Base-by-base conservation (phyloP, 2,329 filamentous ascomycete genomes). In the Aspergillus japonicus region DNA sequence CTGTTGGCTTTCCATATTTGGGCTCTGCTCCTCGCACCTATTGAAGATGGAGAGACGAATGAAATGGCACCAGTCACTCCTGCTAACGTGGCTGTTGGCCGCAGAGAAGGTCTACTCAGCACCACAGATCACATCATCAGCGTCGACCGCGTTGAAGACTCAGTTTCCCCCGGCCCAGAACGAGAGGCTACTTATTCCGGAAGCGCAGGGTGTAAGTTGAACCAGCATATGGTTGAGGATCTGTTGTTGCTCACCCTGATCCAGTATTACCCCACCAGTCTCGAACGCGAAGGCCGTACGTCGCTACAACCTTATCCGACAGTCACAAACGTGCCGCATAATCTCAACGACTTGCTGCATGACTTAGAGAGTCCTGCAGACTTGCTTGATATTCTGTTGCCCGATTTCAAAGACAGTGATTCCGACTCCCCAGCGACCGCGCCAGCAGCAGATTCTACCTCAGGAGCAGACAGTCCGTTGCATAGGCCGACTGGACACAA, bases 21-120 rank as follows among this genome's bases (percentile, higher is more conserved):
- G 2, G 26, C 8, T 29, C 26, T 29, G 19, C n/a, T 4, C 12
- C 4, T n/a, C 12, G 11, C n/a, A 24, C 10, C 26, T 56, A 29
- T 48, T 64, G 55, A 24, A 73, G 33, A 35, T 73, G 71, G 61
- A 60, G 14, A 33, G 59, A 54, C 55, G 54, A 29, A 59, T 59
- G 29, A 64, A 58, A 60, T 72, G 65, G 71, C 66, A 65, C 56
- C 60, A 63, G n/a, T 58, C 65, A 58, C 60, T 65, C 44, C 63
- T 75, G 67, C 75, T 77, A 66, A 77, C 68, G 59, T 74, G 73
- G 70, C 64, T 74, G 56, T 63, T 75, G 42, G 64, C 68, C 29
- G 61, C 69, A 69, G 70, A 71, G 48, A 64, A 62, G 58, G 70
- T 66, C 29, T 54, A 65, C 47, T 66, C 66, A 57, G 62, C 68